A percentile compares a stretch with the other conserved stretches of the same genome.
These are phyloP conservation scores for Pseudoturritis turrita DNA, from an alignment of 345 rosid genomes.

Conservation along the genomic window DNA sequence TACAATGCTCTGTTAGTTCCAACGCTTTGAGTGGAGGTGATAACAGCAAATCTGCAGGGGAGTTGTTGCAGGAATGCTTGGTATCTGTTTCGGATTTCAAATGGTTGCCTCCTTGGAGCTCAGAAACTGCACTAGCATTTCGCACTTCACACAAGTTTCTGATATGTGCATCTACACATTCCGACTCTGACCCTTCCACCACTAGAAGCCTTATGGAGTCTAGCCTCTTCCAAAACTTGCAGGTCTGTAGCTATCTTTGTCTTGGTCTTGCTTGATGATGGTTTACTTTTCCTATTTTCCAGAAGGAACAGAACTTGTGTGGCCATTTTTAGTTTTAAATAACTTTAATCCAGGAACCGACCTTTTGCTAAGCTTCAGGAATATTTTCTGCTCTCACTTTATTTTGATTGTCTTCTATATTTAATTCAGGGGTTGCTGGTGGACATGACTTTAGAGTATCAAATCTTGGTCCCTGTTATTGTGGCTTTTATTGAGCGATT, in stretches of 20 bases:
- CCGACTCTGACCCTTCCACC: conserved; percentile 53
- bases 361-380: conserved; percentile 9
- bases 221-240: conserved; percentile 49
- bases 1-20: conserved; percentile 53
- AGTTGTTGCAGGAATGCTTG: conserved; percentile 62
- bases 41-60: conserved; percentile 37
- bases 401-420: conserved; percentile 25
- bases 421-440: conserved; percentile 69
- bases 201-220: conserved; percentile 54
- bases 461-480: conserved; percentile 66
- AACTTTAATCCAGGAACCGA: background rate
- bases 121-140: conserved; percentile 91
- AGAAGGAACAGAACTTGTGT: conserved; percentile 11
- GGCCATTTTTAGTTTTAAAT: background rate
- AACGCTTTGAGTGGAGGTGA: conserved; percentile 36
- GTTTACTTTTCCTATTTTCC: conserved; percentile 3
- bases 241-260: conserved; percentile 45
- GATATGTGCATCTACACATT: conserved; percentile 69
- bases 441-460: conserved; percentile 58
- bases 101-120: conserved; percentile 93
- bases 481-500: conserved; percentile 67
- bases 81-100: conserved; percentile 77
- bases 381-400: background rate
- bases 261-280: conserved; percentile 15
- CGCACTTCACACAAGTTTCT: conserved; percentile 82